Percentiles rank a stretch among this genome's conserved stretches.
Evolutionary conservation across 2,329 filamentous ascomycete genomes (phyloP).

Genomic region (Claviceps citrina): DNA sequence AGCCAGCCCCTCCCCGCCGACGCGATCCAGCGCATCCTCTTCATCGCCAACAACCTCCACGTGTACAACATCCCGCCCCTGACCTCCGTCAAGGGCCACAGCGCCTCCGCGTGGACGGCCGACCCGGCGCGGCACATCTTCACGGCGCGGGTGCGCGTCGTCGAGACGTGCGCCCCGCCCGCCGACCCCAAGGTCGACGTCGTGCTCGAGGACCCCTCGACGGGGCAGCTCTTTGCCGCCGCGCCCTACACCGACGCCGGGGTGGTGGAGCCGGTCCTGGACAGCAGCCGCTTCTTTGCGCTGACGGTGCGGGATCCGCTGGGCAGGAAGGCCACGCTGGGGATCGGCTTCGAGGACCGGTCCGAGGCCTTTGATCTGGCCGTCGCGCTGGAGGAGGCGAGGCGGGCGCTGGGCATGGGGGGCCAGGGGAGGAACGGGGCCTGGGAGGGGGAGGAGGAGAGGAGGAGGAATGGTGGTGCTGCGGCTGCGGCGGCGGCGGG

Average conservation of each 20-base stretch:
- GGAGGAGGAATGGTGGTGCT: constrained; percentile 6
- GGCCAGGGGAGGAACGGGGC: constrained; percentile 16
- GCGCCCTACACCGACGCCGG: constrained; percentile 55
- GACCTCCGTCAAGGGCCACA: constrained; percentile 63
- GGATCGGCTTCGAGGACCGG: constrained; percentile 77
- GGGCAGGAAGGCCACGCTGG: constrained; percentile 62
- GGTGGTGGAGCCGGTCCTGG: constrained; percentile 61
- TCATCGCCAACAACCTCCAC: constrained; percentile 59
- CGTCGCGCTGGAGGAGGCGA: constrained; percentile 63
- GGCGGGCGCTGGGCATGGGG: constrained; percentile 52
- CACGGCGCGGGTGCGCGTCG: constrained; percentile 62
- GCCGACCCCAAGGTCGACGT: constrained; percentile 55
- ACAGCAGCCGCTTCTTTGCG: constrained; percentile 74
- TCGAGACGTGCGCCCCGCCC: constrained; percentile 47
- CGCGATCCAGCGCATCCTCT: constrained; percentile 74
- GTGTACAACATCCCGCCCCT: constrained; percentile 79
- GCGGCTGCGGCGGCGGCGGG: not conserved
- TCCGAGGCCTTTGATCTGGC: constrained; percentile 76
- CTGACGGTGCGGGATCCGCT: constrained; percentile 61
- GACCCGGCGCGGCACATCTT: constrained; percentile 64
- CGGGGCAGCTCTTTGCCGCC: constrained; percentile 66
- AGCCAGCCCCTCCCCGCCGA: constrained; percentile 51
- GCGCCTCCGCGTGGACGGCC: constrained; percentile 60
- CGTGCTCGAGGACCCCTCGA: constrained; percentile 60
- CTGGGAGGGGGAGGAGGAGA: constrained; percentile 21